Evolutionary conservation across 768 basidiomycete genomes (phyloP).

Genomic region (Gloeostereum incarnatum): DNA sequence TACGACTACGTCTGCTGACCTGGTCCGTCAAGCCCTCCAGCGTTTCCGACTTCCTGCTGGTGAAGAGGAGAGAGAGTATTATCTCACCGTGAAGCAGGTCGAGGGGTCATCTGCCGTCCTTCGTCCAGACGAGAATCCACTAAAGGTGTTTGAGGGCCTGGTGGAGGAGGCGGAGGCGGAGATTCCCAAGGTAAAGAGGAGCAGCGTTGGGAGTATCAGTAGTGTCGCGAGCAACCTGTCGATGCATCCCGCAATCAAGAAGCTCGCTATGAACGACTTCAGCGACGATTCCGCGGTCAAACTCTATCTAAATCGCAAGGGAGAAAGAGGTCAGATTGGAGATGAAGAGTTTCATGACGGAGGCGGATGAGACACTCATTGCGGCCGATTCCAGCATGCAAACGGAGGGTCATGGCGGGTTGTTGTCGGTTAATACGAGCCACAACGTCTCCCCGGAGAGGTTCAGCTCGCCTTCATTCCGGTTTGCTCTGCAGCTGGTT

Average conservation of each 20-base stretch:
- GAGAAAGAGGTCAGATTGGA: conserved; percentile 20
- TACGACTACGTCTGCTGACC: conserved; percentile 73
- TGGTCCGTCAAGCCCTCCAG: conserved; percentile 89
- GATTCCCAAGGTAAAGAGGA: conserved; percentile 83
- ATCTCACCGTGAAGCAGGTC: conserved; percentile 87
- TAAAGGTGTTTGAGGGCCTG: conserved; percentile 83
- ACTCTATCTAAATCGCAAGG: conserved; percentile 91
- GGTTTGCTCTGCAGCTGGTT: conserved; percentile 80
- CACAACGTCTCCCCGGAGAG: conserved; percentile 56
- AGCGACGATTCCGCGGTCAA: conserved; percentile 96
- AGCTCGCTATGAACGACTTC: conserved; percentile 94
- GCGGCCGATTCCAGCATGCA: conserved; percentile 21
- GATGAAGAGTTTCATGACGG: conserved; percentile 24
- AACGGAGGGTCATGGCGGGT: background rate
- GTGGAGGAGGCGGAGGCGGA: conserved; percentile 76
- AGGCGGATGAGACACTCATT: conserved; percentile 33
- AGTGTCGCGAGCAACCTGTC: conserved; percentile 89
- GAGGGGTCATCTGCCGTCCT: conserved; percentile 79
- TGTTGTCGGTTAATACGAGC: background rate
- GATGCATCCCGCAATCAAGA: conserved; percentile 92
- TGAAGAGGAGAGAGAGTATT: conserved; percentile 62
- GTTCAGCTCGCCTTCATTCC: conserved; percentile 73
- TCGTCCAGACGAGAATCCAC: conserved; percentile 65
- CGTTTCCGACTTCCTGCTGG: conserved; percentile 76
- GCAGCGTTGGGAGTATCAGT: conserved; percentile 88